A percentile compares a stretch with the other conserved stretches of the same genome.
phyloP scores from a whole-genome alignment of 305 asterid genomes.

The Fraxinus albicans region DNA sequence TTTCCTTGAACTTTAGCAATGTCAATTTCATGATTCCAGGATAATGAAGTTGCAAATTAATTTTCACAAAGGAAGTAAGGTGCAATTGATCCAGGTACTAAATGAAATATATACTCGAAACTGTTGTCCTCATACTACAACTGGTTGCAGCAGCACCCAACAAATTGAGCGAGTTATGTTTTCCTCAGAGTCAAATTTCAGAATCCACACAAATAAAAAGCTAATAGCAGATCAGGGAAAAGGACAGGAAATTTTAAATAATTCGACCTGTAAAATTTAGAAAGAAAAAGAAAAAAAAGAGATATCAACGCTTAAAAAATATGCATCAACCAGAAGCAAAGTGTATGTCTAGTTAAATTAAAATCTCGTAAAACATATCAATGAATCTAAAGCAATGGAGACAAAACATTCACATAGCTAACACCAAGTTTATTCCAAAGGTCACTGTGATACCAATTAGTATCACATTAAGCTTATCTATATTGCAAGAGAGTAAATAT shows the following conservation, averaged over 20 bases:
- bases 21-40: not conserved
- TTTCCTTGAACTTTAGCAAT: not conserved
- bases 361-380: no score
- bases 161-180: not conserved
- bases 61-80: not conserved
- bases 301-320: not conserved
- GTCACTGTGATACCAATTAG: not conserved
- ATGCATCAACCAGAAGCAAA: not conserved
- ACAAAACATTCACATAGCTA: not conserved
- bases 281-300: not conserved
- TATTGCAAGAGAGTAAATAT: not conserved
- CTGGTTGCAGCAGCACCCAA: not conserved
- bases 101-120: not conserved
- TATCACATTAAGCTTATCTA: not conserved
- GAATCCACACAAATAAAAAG: not conserved
- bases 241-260: not conserved
- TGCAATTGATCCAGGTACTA: not conserved
- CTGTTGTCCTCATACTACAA: not conserved
- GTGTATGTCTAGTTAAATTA: not conserved
- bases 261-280: not conserved
- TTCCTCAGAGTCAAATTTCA: not conserved
- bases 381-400: not conserved
- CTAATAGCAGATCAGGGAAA: not conserved
- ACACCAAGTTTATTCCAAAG: not conserved
- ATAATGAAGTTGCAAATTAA: not conserved